Percentiles rank a stretch among this genome's conserved stretches.
These are phyloP conservation scores for Xylariales sp. DNA, from an alignment of 2,329 filamentous ascomycete species.

Conservation along the genomic window DNA sequence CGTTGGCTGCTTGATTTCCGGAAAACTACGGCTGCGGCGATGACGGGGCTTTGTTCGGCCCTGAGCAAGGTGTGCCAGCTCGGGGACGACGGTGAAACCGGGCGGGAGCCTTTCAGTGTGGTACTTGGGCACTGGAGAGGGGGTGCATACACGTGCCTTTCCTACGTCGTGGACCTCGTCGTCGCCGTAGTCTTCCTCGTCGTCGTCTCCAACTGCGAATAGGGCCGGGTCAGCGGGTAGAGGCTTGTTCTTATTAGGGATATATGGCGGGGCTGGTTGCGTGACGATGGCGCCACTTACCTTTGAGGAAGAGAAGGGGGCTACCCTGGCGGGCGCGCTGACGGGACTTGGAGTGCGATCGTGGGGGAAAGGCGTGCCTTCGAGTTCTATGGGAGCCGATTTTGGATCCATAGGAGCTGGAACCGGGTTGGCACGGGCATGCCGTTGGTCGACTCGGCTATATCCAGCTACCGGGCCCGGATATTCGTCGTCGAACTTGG, in stretches of 20 bases:
- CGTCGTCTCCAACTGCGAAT: conserved; percentile 15
- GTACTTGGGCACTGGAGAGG: conserved; percentile 19
- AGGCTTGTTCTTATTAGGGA: not conserved
- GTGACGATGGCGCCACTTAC: not conserved
- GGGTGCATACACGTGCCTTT: not conserved
- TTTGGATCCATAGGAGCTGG: not conserved
- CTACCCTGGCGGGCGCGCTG: not conserved
- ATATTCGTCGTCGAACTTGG: not conserved
- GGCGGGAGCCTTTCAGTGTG: not conserved
- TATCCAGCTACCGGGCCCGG: not conserved
- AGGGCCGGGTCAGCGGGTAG: conserved; percentile 7
- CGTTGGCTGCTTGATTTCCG: conserved; percentile 1
- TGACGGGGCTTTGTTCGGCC: not conserved
- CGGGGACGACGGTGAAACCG: conserved; percentile 2
- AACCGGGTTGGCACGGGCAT: not conserved
- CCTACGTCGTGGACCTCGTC: not conserved
- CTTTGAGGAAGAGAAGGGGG: not conserved
- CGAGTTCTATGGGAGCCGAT: not conserved
- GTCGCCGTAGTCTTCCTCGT: not conserved
- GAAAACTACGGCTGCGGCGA: not conserved
- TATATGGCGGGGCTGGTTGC: not conserved
- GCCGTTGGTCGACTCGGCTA: not conserved
- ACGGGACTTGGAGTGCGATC: not conserved
- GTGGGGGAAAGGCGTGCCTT: not conserved
- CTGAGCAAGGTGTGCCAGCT: conserved; percentile 26